A percentile compares a stretch with the other conserved stretches of the same genome.
Conservation (phyloP, 208 protist genomes). For the Leishmania amazonensis region DNA sequence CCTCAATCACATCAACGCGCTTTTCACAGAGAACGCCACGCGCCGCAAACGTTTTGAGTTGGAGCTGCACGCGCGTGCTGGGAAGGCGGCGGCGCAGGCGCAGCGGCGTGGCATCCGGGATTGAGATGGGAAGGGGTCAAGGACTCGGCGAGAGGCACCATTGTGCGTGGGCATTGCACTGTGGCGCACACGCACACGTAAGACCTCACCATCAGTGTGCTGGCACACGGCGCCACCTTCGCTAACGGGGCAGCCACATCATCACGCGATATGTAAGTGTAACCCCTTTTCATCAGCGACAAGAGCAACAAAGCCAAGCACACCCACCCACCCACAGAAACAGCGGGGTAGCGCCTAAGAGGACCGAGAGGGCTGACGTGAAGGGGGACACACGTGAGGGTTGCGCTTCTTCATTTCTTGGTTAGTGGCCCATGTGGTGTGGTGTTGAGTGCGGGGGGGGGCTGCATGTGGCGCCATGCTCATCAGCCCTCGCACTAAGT, state of each 20-base stretch:
- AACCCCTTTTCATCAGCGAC: not conserved
- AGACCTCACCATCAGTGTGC: not conserved
- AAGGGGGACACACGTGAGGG: not conserved
- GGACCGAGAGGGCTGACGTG: not conserved
- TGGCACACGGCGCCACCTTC: not conserved
- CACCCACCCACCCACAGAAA: not conserved
- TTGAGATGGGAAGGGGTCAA: not conserved
- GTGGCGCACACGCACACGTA: not conserved
- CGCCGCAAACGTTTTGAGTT: slow-evolving; percentile 49
- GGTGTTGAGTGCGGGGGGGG: not conserved
- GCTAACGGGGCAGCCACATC: not conserved
- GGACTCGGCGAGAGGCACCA: not conserved
- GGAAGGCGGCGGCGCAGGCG: not conserved
- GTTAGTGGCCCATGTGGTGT: not conserved
- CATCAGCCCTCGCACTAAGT: not conserved
- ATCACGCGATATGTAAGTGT: not conserved
- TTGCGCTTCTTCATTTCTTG: not conserved
- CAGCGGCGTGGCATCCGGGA: not conserved
- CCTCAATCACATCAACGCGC: slow-evolving; percentile 50
- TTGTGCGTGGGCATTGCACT: not conserved
- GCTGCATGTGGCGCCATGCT: not conserved
- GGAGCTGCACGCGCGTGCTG: slow-evolving; percentile 16
- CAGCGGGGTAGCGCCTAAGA: too few relatives aligned
- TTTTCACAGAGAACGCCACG: slow-evolving; percentile 66
- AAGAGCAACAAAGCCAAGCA: not conserved